Evolutionary conservation across 116 monocot genomes (phyloP), one percentile per base, ranked within the genome.

Genomic region (Iris pallida): DNA sequence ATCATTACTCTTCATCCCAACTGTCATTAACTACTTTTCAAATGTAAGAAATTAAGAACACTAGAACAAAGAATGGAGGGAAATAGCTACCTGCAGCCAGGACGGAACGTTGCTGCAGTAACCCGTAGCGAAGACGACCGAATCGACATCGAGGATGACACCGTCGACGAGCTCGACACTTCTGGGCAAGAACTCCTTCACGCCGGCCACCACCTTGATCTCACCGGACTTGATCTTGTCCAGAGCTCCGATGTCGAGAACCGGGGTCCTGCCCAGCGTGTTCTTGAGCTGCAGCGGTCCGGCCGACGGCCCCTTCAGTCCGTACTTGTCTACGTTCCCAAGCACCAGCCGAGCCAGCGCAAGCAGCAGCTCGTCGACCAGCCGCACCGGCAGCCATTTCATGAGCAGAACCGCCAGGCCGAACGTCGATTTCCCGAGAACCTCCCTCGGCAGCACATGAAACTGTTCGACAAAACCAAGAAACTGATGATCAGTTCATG

Each of bases 241-340:
- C 67, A 92, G 52, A 5, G 92, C 73, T 18, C 92, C 88, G 64
- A 72, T 62, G 65, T 92, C 92, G 47, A 92, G 65, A 47, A 92
- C 92, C 0, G 88, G 88, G 5, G 92, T 92, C 83, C 74, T 85
- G 49, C 92, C 92, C 43, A 76, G 53, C 2, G 30, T 75, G 52
- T 75, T 76, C 76, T 92, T 92, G 53, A 92, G 81, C 79, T 83
- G 78, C 59, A 92, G 47, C 1, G 91, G 91, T 1, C 91, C 91
- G 5, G 57, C 56, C 16, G 14, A 5, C 1, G 91, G 91, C 75
- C 88, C 64, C 42, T 49, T 68, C 53, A 88, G 66, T 0, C 86
- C 88, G 19, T 74, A 69, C 73, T 70, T 80, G 51, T 77, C 76
- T 7, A 68, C 20, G 69, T 79, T 65, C 13, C 92, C 92, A 2